Evolutionary conservation across 2,329 filamentous ascomycete genomes (phyloP).

Genomic region (Aspergillus quadricinctus): DNA sequence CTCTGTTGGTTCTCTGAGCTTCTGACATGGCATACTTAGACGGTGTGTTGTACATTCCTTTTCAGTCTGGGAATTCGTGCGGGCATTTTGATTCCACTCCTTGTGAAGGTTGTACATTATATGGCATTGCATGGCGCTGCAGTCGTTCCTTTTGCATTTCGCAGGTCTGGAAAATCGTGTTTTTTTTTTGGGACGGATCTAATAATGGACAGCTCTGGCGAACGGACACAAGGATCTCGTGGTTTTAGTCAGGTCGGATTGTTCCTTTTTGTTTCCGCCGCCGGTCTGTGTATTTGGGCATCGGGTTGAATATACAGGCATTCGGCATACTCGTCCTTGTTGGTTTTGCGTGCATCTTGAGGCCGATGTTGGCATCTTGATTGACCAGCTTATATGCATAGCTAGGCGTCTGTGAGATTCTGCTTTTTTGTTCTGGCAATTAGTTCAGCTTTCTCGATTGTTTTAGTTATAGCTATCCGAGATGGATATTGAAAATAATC

Average conservation of each 20-base stretch:
- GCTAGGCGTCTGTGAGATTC: constrained; percentile 22
- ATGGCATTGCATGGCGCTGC: constrained; percentile 35
- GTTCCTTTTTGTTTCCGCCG: not conserved
- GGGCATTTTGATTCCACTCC: constrained; percentile 33
- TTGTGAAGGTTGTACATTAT: constrained; percentile 32
- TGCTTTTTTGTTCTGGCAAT: constrained; percentile 1
- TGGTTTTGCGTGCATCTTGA: constrained; percentile 6
- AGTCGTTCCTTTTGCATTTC: constrained; percentile 35
- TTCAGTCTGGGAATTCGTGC: constrained; percentile 23
- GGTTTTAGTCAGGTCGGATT: not conserved
- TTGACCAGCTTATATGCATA: constrained; percentile 18
- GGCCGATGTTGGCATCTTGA: not conserved
- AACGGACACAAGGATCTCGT: constrained; percentile 9
- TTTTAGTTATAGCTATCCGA: not conserved
- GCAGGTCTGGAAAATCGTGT: constrained; percentile 24
- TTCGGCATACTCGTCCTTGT: not conserved
- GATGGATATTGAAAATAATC: not conserved
- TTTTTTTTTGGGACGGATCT: constrained; percentile 15
- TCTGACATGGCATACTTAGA: constrained; percentile 27
- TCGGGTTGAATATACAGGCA: not conserved
- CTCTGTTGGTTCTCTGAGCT: constrained; percentile 8
- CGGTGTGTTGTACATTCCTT: constrained; percentile 33
- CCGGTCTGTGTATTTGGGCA: not conserved
- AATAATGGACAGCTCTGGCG: constrained; percentile 12
- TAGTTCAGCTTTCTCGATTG: constrained; percentile 1